phyloP scores from a whole-genome alignment of 345 rosid genomes.

The Bruguiera sexangula region DNA sequence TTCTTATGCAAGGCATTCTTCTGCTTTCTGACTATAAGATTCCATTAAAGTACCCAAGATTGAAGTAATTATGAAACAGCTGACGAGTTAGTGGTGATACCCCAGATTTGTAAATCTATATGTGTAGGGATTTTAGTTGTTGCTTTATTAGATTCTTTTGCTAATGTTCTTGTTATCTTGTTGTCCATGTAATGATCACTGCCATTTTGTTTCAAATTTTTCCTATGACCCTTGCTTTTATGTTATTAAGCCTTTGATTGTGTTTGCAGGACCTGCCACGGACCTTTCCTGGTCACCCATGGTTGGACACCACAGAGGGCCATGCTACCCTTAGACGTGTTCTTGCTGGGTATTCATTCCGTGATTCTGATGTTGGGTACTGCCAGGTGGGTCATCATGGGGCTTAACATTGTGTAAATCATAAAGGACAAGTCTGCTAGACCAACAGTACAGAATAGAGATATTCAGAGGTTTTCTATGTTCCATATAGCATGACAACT shows the following conservation, averaged over 20 bases:
- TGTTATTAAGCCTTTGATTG: conserved; percentile 5
- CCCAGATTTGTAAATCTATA: conserved; percentile 1
- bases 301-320: conserved; percentile 99
- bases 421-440: background rate
- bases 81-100: background rate
- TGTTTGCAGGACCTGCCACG: conserved; percentile 83
- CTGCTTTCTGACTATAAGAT: too few species aligned
- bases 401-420: conserved; percentile 2
- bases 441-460: background rate
- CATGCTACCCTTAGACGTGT: conserved; percentile 91
- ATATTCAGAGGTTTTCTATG: background rate
- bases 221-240: background rate
- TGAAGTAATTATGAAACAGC: background rate
- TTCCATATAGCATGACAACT: background rate
- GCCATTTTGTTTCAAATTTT: background rate
- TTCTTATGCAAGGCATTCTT: conserved; percentile 3
- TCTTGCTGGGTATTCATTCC: conserved; percentile 93
- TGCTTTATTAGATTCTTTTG: background rate
- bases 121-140: background rate
- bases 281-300: conserved; percentile 98
- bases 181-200: background rate
- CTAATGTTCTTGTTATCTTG: background rate
- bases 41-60: background rate
- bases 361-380: conserved; percentile 99
- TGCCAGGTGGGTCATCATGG: conserved; percentile 66